Percentiles rank a stretch among this genome's conserved stretches.
These are phyloP conservation scores for Escallonia herrerae DNA, from an alignment of 129 eudicot species.

Conservation along the genomic window DNA sequence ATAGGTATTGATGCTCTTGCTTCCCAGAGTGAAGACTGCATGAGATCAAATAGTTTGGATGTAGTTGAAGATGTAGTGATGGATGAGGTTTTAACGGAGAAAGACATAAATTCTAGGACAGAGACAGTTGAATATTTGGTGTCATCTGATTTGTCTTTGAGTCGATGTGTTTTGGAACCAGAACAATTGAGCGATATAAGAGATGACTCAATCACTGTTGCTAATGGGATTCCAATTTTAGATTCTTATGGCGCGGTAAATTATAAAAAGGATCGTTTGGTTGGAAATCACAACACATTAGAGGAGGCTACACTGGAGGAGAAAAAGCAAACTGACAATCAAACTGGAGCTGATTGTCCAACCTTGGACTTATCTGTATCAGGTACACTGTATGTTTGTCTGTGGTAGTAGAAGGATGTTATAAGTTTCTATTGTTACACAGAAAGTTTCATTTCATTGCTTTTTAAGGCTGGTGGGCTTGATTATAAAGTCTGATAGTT, in stretches of 20 bases:
- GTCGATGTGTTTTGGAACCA: slow-evolving; percentile 14
- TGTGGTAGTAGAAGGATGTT: background rate
- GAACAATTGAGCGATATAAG: slow-evolving; percentile 18
- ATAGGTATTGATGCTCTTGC: background rate
- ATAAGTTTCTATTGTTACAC: background rate
- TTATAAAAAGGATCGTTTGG: slow-evolving; percentile 7
- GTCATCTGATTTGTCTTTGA: slow-evolving; percentile 24
- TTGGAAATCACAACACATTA: slow-evolving; percentile 16
- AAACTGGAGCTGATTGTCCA: slow-evolving; percentile 9
- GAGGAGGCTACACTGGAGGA: slow-evolving; percentile 22
- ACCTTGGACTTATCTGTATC: slow-evolving; percentile 17
- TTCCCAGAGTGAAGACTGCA: slow-evolving; percentile 2
- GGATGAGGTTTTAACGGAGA: slow-evolving; percentile 9
- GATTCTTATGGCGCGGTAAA: slow-evolving; percentile 21
- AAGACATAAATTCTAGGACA: slow-evolving; percentile 3
- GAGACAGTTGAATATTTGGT: background rate
- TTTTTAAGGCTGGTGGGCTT: no score
- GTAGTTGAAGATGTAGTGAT: slow-evolving; percentile 2
- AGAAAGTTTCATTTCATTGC: background rate
- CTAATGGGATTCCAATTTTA: slow-evolving; percentile 15
- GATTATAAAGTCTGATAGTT: background rate
- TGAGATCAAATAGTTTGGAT: slow-evolving; percentile 1
- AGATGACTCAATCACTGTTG: slow-evolving; percentile 11
- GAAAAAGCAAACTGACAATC: slow-evolving; percentile 16
- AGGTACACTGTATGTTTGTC: slow-evolving; percentile 26